Base-by-base conservation (phyloP, 2,329 filamentous ascomycete genomes). In the Fusarium torreyae region DNA sequence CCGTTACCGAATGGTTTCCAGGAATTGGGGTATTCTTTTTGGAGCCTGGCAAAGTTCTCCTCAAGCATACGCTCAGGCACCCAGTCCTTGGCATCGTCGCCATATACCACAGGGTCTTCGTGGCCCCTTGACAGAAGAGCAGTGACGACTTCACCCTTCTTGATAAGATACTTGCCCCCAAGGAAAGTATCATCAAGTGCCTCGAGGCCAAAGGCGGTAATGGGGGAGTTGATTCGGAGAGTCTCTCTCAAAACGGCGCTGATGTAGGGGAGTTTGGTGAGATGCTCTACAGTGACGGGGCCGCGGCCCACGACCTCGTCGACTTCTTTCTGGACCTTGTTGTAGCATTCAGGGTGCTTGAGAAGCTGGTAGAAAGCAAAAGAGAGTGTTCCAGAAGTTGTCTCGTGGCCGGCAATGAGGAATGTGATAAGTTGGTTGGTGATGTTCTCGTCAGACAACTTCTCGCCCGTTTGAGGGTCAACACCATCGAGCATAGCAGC, bases 1-100 rank as follows among this genome's bases (percentile, higher is more conserved):
- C 92, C 92, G 60, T 92, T 91, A 2, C 92, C 92, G 70, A 94
- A 94, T 5, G 92, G 91, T 79, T 92, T 92, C 89, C 88, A 91
- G 33, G 85, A 84, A 55, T 87, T 88, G 15, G 84, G 84, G 31
- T 88, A 90, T 7, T 92, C 83, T 26, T 87, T 86, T 63, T 88
- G 86, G 22, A 89, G 76, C 4, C 83, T 83, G 17, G 88, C 83
- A 72, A 93, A 94, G 24, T 86, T 84, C 15, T 89, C 90, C 39
- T 92, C 89, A 1, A 90, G 78, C 90, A 94, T 92, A 11, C 91
- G 84, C 75, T 94, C 92, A 0, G 92, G 92, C 55, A 83, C 85
- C 79, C 92, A 94, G 20, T 88, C 85, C 1, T 85, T 76, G 1
- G 90, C 89, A 62, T 92, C 89, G 0, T 87, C 84, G 1, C 91